Conservation (phyloP, 768 basidiomycete species). For the Tulasnella sp. region DNA sequence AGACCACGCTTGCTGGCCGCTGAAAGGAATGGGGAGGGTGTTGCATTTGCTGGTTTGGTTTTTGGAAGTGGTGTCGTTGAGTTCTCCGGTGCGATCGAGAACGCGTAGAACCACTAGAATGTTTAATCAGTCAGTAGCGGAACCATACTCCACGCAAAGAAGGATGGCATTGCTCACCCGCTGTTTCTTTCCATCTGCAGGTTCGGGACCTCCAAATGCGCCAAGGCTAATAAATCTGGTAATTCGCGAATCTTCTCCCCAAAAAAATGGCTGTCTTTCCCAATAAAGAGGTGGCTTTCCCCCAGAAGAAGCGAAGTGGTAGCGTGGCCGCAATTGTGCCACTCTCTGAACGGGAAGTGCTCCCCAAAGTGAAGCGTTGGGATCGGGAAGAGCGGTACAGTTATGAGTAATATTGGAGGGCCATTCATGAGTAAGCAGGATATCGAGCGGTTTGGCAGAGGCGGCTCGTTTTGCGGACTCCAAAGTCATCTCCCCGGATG, state of each 20-base stretch:
- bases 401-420: slow-evolving; percentile 51
- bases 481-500: slow-evolving; percentile 31
- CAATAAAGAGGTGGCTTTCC: slow-evolving; percentile 68
- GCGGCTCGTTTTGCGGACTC: slow-evolving; percentile 52
- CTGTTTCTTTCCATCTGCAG: slow-evolving; percentile 46
- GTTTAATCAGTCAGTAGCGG: not conserved
- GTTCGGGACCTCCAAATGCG: slow-evolving; percentile 53
- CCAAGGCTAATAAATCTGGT: slow-evolving; percentile 80
- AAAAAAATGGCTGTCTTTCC: slow-evolving; percentile 87
- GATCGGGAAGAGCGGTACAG: slow-evolving; percentile 41
- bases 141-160: not conserved
- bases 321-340: slow-evolving; percentile 53
- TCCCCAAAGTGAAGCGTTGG: slow-evolving; percentile 30
- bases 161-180: slow-evolving; percentile 40
- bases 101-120: slow-evolving; percentile 92
- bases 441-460: slow-evolving; percentile 55
- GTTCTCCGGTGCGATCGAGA: slow-evolving; percentile 55
- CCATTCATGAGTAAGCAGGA: slow-evolving; percentile 72
- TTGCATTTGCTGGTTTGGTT: slow-evolving; percentile 46
- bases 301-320: slow-evolving; percentile 65
- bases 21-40: slow-evolving; percentile 26
- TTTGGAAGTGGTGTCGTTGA: slow-evolving; percentile 26
- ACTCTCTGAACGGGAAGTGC: slow-evolving; percentile 42
- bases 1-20: slow-evolving; percentile 19
- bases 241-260: slow-evolving; percentile 52